A percentile compares a stretch with the other conserved stretches of the same genome.
Evolutionary conservation across 306 rosid species (phyloP).

Genomic region (Elaeagnus macrophylla): DNA sequence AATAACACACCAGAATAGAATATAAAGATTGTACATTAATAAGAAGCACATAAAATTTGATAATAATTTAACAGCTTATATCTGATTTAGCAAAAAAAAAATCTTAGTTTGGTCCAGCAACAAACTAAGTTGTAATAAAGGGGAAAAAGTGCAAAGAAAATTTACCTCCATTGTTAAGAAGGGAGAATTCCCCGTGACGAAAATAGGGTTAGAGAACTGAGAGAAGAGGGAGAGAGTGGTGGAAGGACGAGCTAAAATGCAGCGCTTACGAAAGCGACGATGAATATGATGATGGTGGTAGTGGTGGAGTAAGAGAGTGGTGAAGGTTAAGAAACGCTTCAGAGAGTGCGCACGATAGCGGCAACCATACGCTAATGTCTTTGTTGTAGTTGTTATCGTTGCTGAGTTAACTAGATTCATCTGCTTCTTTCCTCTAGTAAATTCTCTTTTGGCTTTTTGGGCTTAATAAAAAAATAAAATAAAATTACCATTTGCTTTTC

Average conservation of each 20-base stretch:
- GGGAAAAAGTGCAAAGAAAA: not conserved
- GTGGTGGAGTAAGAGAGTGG: slow-evolving; percentile 6
- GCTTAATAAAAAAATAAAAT: too few relatives aligned
- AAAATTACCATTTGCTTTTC: too few relatives aligned
- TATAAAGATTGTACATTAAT: not conserved
- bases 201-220: slow-evolving; percentile 29
- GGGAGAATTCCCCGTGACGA: slow-evolving; percentile 54
- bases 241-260: slow-evolving; percentile 7
- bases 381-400: slow-evolving; percentile 2
- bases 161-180: slow-evolving; percentile 62
- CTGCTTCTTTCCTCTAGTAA: not conserved
- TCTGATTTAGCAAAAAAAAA: not conserved
- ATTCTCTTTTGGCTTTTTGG: not conserved
- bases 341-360: slow-evolving; percentile 29
- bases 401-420: slow-evolving; percentile 6
- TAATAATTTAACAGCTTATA: not conserved
- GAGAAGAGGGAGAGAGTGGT: slow-evolving; percentile 22
- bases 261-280: not conserved
- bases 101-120: slow-evolving; percentile 3
- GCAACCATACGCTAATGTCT: slow-evolving; percentile 33
- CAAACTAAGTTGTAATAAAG: not conserved
- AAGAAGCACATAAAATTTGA: too few relatives aligned
- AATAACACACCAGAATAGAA: not conserved
- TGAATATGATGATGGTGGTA: not conserved
- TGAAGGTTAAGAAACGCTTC: slow-evolving; percentile 12